These are phyloP conservation scores for Cystobasidium onofrii DNA, from an alignment of 768 basidiomycete species.

Conservation along the genomic window DNA sequence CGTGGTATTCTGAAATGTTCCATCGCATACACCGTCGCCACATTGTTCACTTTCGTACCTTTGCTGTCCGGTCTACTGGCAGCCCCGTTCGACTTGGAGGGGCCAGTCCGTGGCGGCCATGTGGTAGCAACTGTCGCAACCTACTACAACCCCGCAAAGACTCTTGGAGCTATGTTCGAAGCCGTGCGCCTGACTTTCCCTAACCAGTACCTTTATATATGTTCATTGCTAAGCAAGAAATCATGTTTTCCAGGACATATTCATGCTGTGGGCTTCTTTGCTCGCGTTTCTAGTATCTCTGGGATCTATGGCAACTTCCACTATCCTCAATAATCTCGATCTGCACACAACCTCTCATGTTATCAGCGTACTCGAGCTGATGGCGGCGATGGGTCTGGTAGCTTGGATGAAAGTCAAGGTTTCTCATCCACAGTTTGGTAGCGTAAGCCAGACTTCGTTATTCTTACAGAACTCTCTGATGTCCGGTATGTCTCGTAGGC, in stretches of 20 bases:
- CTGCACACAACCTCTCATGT: conserved; percentile 67
- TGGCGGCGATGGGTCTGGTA: conserved; percentile 65
- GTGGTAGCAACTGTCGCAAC: conserved; percentile 53
- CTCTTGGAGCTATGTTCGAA: conserved; percentile 83
- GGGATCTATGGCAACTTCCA: conserved; percentile 41
- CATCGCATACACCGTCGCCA: conserved; percentile 78
- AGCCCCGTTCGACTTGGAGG: conserved; percentile 41
- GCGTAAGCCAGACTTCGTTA: conserved; percentile 11
- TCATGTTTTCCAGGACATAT: conserved; percentile 28
- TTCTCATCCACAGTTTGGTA: conserved; percentile 61
- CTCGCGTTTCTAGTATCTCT: conserved; percentile 36
- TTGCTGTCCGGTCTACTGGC: conserved; percentile 62
- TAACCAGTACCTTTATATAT: no score
- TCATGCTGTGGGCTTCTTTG: conserved; percentile 39
- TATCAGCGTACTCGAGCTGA: conserved; percentile 72
- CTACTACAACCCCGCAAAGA: conserved; percentile 91
- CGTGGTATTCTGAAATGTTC: conserved; percentile 70
- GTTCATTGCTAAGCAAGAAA: no score
- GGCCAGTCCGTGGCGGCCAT: conserved; percentile 33
- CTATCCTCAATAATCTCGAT: conserved; percentile 47
- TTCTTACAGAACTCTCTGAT: neutral
- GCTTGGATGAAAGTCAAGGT: conserved; percentile 93
- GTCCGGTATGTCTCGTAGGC: conserved; percentile 39
- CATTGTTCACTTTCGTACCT: conserved; percentile 84
- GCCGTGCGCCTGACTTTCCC: conserved; percentile 76